These are phyloP conservation scores for Dendrobium officinale DNA, from an alignment of 106 monocot species.

Conservation along the genomic window DNA sequence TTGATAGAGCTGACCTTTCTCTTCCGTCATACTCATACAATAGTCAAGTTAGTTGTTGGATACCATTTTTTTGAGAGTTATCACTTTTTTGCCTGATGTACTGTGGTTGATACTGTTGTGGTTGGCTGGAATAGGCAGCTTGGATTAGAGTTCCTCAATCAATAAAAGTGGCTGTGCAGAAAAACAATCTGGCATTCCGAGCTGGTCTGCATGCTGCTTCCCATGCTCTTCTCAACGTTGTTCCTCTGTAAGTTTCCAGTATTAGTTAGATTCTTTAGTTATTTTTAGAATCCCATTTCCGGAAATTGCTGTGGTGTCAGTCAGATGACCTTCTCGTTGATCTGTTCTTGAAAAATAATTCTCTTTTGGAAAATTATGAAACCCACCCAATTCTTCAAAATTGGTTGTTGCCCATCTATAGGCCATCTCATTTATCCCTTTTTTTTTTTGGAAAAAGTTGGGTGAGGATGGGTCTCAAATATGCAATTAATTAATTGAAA, in stretches of 20 bases:
- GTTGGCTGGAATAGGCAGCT: slow-evolving; percentile 41
- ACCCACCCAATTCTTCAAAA: too few species aligned
- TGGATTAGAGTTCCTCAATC: slow-evolving; percentile 66
- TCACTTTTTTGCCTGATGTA: background rate
- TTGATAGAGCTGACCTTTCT: slow-evolving; percentile 68
- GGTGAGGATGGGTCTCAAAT: too few species aligned
- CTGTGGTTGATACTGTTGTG: slow-evolving; percentile 1
- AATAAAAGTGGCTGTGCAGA: slow-evolving; percentile 51
- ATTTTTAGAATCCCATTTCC: background rate
- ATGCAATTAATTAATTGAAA: too few species aligned
- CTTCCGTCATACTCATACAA: slow-evolving; percentile 78
- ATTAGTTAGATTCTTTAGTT: background rate
- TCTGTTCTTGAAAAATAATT: too few species aligned
- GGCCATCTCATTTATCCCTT: too few species aligned
- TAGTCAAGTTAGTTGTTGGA: slow-evolving; percentile 42
- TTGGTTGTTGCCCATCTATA: too few species aligned
- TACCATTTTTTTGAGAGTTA: background rate
- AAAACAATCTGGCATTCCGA: slow-evolving; percentile 46
- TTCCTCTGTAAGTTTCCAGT: slow-evolving; percentile 56
- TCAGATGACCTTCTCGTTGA: background rate
- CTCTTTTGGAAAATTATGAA: too few species aligned
- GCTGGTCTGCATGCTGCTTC: slow-evolving; percentile 89
- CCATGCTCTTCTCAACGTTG: slow-evolving; percentile 90
- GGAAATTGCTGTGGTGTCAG: background rate
- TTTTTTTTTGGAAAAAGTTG: too few species aligned